Base-by-base conservation (phyloP, 495 filamentous ascomycete genomes). In the Darksidea phi region DNA sequence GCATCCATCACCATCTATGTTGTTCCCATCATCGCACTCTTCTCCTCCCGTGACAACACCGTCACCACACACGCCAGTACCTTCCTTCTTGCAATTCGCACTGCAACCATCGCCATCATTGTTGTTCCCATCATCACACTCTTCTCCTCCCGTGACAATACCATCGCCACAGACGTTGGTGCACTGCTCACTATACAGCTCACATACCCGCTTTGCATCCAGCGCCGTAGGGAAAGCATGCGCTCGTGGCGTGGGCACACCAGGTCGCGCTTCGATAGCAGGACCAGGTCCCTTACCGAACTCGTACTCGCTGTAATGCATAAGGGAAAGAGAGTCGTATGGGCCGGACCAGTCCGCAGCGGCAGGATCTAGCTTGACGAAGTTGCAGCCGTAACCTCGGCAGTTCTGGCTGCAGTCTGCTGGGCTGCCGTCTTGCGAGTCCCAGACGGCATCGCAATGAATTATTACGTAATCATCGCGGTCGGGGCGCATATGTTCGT, bases 401-500 rank as follows among this genome's bases (percentile, higher is more conserved):
- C 57, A 61, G 34, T 6, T 21, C 42, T 43, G 12, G 21, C 49
- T 38, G 17, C 37, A 54, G 21, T 43, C 38, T 11, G 57, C 47
- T 0, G 48, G 21, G 23, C 26, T 26, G 32, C 51, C 50, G 51
- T 48, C 38, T 13, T 8, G 8, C 15, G 34, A 37, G 59, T 41
- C 20, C 15, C 10, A 25, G 41, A 62, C 34, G 42, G 34, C 37
- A 23, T 62, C 59, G 51, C 59, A 62, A 51, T 49, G 28, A 21
- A 62, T 18, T 1, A 17, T 34, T 17, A 62, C 32, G 32, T 62
- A 56, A 18, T 24, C 15, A 21, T 55, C 50, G 25, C 59, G 59
- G 25, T 62, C 59, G 0, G 59, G 59, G 17, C 59, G 59, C 28
- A 48, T 37, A 8, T 62, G 59, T 32, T 62, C 59, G 21, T 62